These are phyloP conservation scores for Spongispora temasekensis DNA, from an alignment of 1,284 basidiomycete species.

Conservation along the genomic window DNA sequence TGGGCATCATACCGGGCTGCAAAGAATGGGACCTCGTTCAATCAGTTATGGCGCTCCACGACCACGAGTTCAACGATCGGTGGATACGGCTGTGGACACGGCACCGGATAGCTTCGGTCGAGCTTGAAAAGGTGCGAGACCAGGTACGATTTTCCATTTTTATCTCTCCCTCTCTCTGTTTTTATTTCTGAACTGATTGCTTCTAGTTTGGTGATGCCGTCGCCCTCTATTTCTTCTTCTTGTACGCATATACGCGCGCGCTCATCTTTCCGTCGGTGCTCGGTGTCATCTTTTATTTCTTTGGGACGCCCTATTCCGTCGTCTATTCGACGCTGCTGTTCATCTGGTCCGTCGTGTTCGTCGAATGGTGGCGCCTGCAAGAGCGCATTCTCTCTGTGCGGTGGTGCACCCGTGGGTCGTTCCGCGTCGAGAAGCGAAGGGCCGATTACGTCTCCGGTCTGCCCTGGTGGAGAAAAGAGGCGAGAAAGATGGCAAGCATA, in stretches of 20 bases:
- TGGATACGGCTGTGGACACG: conserved; percentile 37
- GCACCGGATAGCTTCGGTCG: conserved; percentile 30
- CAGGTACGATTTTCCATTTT: conserved; percentile 31
- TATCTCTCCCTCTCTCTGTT: neutral
- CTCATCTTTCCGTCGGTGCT: conserved; percentile 69
- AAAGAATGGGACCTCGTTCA: conserved; percentile 79
- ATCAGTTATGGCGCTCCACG: conserved; percentile 81
- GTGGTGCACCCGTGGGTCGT: conserved; percentile 78
- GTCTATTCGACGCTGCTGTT: conserved; percentile 77
- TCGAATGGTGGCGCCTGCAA: conserved; percentile 86
- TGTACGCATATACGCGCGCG: conserved; percentile 80
- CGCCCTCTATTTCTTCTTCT: conserved; percentile 91
- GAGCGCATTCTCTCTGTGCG: conserved; percentile 79
- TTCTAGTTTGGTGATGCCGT: conserved; percentile 81
- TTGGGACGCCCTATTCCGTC: conserved; percentile 72
- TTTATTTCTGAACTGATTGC: too few relatives aligned
- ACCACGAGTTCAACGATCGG: conserved; percentile 71
- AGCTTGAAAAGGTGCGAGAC: conserved; percentile 43
- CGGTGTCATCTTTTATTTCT: conserved; percentile 63
- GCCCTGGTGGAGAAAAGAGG: conserved; percentile 77
- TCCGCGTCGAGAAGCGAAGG: conserved; percentile 76
- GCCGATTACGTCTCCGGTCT: conserved; percentile 62
- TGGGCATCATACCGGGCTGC: conserved; percentile 74
- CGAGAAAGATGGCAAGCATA: conserved; percentile 72
- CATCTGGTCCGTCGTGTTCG: conserved; percentile 82